A percentile compares a stretch with the other conserved stretches of the same genome.
phyloP scores from a whole-genome alignment of 169 alveolate genomes.

The Plasmodium blacklocki region DNA sequence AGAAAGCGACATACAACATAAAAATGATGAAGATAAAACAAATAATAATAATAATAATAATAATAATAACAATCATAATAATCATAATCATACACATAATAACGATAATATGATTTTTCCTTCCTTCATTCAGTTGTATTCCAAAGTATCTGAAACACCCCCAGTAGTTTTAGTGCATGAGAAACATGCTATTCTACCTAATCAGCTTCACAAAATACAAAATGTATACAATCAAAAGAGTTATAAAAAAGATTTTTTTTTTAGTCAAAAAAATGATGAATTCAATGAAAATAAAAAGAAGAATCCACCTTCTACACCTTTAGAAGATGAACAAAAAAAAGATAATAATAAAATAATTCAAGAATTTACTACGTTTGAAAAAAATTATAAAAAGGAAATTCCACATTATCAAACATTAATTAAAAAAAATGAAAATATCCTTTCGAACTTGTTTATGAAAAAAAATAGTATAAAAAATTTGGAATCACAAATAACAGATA shows the following conservation, averaged over 20 bases:
- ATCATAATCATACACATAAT: neutral
- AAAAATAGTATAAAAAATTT: constrained; percentile 18
- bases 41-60: too few relatives aligned
- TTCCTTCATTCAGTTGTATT: constrained; percentile 47
- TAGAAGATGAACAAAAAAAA: neutral
- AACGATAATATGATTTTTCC: constrained; percentile 1
- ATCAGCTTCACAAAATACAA: constrained; percentile 46
- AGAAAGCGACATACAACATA: neutral
- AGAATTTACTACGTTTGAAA: constrained; percentile 30
- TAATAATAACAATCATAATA: too few relatives aligned
- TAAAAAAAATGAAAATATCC: constrained; percentile 29
- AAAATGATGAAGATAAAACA: too few relatives aligned
- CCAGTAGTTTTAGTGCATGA: constrained; percentile 48
- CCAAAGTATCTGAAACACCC: constrained; percentile 26
- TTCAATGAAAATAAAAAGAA: neutral
- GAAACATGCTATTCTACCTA: constrained; percentile 56
- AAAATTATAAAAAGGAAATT: constrained; percentile 23
- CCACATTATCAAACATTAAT: constrained; percentile 21
- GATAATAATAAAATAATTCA: neutral
- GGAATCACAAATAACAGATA: constrained; percentile 11
- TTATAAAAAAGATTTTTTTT: constrained; percentile 28
- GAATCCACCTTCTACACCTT: neutral
- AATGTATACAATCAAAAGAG: constrained; percentile 35
- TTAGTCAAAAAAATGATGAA: neutral
- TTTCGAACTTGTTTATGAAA: constrained; percentile 37